Conservation (phyloP, 164 flowering plant species). For the Stephania japonica region DNA sequence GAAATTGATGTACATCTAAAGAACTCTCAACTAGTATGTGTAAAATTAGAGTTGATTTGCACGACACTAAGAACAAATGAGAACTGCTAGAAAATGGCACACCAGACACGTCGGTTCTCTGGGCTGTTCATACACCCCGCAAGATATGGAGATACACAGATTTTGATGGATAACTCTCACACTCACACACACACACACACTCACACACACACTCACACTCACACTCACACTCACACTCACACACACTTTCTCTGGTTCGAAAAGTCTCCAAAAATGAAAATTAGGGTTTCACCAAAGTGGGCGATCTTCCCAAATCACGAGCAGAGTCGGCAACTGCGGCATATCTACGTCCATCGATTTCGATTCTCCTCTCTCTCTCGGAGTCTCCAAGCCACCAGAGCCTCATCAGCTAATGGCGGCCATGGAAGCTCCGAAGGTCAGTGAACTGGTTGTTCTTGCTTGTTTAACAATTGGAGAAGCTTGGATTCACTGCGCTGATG, state of each 20-base stretch:
- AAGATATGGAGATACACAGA: too few species aligned
- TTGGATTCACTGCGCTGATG: not conserved
- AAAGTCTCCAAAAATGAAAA: constrained; percentile 14
- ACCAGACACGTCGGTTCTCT: too few species aligned
- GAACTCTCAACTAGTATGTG: too few species aligned
- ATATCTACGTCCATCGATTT: constrained; percentile 16
- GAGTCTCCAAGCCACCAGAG: constrained; percentile 28
- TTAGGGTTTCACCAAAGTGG: constrained; percentile 20
- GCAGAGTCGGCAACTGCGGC: not conserved
- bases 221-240: not conserved
- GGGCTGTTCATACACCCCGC: too few species aligned
- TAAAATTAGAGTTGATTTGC: too few species aligned
- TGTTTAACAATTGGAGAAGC: not conserved
- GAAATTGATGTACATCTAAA: too few species aligned
- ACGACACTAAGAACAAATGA: too few species aligned
- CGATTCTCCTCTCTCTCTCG: constrained; percentile 25
- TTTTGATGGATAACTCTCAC: too few species aligned
- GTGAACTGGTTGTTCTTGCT: not conserved
- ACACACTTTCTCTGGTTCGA: not conserved
- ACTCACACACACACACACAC: too few species aligned
- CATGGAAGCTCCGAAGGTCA: constrained; percentile 40
- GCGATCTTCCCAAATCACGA: constrained; percentile 2
- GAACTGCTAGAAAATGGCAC: too few species aligned
- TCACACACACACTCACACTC: too few species aligned
- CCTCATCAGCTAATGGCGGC: constrained; percentile 46